Conservation (phyloP, 192 early-diverging fungal species). For the Coemansia sp. region DNA sequence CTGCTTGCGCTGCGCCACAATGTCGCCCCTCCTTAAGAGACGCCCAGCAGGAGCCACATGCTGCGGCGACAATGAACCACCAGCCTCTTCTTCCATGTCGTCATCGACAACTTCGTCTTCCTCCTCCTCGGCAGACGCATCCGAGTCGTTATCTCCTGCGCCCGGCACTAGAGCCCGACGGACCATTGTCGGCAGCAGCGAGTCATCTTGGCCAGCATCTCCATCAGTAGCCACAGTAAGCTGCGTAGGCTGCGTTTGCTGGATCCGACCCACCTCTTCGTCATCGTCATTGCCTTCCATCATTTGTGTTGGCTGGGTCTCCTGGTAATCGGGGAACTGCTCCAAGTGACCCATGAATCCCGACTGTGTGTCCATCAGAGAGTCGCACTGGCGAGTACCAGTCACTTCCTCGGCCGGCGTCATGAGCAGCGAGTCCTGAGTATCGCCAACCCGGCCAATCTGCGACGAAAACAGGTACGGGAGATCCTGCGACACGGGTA, state of each 20-base stretch:
- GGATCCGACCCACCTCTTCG: slow-evolving; percentile 10
- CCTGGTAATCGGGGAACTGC: background rate
- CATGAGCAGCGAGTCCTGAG: slow-evolving; percentile 54
- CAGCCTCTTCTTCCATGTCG: background rate
- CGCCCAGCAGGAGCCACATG: slow-evolving; percentile 1
- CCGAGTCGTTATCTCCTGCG: background rate
- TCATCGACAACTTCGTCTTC: background rate
- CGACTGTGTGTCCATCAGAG: slow-evolving; percentile 1
- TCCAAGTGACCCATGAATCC: background rate
- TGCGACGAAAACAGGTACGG: slow-evolving; percentile 32
- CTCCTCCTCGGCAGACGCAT: background rate
- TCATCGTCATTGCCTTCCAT: slow-evolving; percentile 4
- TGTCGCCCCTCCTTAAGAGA: slow-evolving; percentile 9
- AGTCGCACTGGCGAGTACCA: background rate
- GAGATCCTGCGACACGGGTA: slow-evolving; percentile 31
- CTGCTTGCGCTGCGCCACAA: background rate
- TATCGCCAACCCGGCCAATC: slow-evolving; percentile 18
- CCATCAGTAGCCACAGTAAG: slow-evolving; percentile 16
- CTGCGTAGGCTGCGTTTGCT: slow-evolving; percentile 27
- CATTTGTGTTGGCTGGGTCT: slow-evolving; percentile 33
- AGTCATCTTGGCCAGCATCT: background rate
- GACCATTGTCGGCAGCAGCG: slow-evolving; percentile 32
- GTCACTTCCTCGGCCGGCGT: slow-evolving; percentile 27
- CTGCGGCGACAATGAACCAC: background rate
- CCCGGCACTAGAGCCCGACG: slow-evolving; percentile 22